phyloP scores from a whole-genome alignment of 2,329 filamentous ascomycete genomes.

The Cadophora sp. region DNA sequence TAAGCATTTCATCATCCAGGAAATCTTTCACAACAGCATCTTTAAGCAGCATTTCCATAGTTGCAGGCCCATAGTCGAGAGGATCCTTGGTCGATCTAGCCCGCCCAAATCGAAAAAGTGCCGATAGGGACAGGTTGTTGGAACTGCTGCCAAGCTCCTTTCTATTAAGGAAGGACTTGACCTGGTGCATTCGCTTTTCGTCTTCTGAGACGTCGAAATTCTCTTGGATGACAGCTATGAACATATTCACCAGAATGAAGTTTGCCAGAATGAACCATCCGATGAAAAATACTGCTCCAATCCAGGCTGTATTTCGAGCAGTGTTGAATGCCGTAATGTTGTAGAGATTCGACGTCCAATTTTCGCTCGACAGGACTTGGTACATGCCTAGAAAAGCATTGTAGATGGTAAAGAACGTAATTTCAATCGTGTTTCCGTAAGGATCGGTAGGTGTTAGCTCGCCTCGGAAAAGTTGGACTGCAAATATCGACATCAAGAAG shows the following conservation, averaged over 20 bases:
- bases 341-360: constrained; percentile 92
- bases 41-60: constrained; percentile 95
- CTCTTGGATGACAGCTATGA: constrained; percentile 99
- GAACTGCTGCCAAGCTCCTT: constrained; percentile 79
- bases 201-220: constrained; percentile 99
- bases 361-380: constrained; percentile 92
- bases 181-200: constrained; percentile 95
- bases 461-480: constrained; percentile 89
- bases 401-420: constrained; percentile 89
- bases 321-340: constrained; percentile 75
- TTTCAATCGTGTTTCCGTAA: constrained; percentile 65
- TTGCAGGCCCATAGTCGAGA: constrained; percentile 88
- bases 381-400: constrained; percentile 99
- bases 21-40: constrained; percentile 96
- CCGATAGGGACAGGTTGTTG: constrained; percentile 78
- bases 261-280: constrained; percentile 96
- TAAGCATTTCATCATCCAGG: constrained; percentile 73
- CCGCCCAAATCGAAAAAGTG: constrained; percentile 70
- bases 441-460: constrained; percentile 73
- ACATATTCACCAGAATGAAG: constrained; percentile 98
- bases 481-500: constrained; percentile 92
- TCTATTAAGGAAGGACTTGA: constrained; percentile 90
- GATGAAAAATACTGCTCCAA: constrained; percentile 88
- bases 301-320: constrained; percentile 79
- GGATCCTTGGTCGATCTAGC: constrained; percentile 74